phyloP scores from a whole-genome alignment of 2,329 filamentous ascomycete species.

The Aspergillus pseudotamarii region DNA sequence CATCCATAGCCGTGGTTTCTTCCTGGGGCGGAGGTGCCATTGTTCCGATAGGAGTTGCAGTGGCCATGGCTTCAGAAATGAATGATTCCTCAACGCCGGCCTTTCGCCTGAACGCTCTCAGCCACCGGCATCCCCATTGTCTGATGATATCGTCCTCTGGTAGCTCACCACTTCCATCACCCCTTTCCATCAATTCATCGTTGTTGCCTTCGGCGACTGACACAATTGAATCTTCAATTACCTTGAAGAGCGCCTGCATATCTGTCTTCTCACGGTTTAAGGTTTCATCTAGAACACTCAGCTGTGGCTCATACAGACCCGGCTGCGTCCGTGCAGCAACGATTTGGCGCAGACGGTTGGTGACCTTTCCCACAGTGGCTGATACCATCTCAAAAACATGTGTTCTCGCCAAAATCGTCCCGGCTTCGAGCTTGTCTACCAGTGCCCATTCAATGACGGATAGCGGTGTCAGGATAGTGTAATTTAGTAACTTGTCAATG shows the following conservation, averaged over 20 bases:
- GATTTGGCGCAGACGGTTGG: conserved; percentile 80
- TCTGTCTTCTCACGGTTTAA: conserved; percentile 69
- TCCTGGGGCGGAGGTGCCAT: conserved; percentile 30
- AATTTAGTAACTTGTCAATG: conserved; percentile 95
- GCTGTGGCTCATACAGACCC: conserved; percentile 56
- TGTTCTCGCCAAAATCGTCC: conserved; percentile 69
- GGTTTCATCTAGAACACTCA: conserved; percentile 66
- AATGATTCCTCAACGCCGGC: conserved; percentile 82
- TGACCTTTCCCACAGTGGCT: conserved; percentile 88
- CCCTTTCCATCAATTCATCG: conserved; percentile 72
- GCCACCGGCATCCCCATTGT: conserved; percentile 84
- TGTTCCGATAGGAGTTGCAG: conserved; percentile 48
- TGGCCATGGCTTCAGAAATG: conserved; percentile 58
- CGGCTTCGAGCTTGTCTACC: conserved; percentile 64
- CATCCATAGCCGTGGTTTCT: conserved; percentile 14
- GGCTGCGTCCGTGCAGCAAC: conserved; percentile 64
- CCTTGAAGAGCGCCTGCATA: conserved; percentile 78
- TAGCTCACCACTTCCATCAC: conserved; percentile 54
- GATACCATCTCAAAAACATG: conserved; percentile 89
- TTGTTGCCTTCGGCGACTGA: conserved; percentile 73
- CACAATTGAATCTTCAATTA: conserved; percentile 76
- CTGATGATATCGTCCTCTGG: conserved; percentile 67
- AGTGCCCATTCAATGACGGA: conserved; percentile 91
- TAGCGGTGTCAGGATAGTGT: conserved; percentile 84
- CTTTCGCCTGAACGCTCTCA: conserved; percentile 79